These are phyloP conservation scores for Exophiala spinifera DNA, from an alignment of 2,329 filamentous ascomycete genomes.

Conservation along the genomic window DNA sequence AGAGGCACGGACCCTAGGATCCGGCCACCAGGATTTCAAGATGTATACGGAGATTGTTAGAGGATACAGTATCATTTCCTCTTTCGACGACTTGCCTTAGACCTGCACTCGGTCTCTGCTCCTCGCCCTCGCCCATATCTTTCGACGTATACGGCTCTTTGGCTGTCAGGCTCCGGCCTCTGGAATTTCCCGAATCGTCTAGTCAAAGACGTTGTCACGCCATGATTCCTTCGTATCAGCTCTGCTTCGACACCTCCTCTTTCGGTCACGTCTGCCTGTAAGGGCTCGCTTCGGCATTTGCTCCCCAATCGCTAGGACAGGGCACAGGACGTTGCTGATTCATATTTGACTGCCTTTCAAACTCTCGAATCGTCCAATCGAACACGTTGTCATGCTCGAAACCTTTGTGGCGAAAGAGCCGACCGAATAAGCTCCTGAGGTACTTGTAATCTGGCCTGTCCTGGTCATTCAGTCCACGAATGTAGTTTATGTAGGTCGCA, in stretches of 20 bases:
- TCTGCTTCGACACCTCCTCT: too few relatives aligned
- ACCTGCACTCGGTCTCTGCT: conserved; percentile 1
- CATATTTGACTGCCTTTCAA: neutral
- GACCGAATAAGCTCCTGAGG: conserved; percentile 23
- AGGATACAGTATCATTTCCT: neutral
- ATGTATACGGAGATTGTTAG: neutral
- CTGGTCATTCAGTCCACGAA: conserved; percentile 15
- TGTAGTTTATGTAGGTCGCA: conserved; percentile 24
- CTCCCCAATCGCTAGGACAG: too few relatives aligned
- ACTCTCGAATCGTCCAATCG: conserved; percentile 22
- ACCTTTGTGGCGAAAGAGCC: conserved; percentile 22
- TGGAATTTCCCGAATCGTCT: neutral
- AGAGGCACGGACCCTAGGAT: conserved; percentile 2
- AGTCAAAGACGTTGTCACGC: neutral
- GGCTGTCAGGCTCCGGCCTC: conserved; percentile 1
- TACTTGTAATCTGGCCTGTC: conserved; percentile 28
- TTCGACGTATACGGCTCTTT: neutral
- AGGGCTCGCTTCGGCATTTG: too few relatives aligned
- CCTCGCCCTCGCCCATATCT: neutral
- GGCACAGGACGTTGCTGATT: neutral
- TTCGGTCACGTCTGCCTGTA: too few relatives aligned
- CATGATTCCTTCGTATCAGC: too few relatives aligned
- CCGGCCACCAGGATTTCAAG: neutral
- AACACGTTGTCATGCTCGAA: conserved; percentile 30
- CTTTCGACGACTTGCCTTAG: conserved; percentile 2